Evolutionary conservation across 1,284 basidiomycete genomes (phyloP), one percentile per base, ranked within the genome.

Genomic region (Rhizoctonia solani): DNA sequence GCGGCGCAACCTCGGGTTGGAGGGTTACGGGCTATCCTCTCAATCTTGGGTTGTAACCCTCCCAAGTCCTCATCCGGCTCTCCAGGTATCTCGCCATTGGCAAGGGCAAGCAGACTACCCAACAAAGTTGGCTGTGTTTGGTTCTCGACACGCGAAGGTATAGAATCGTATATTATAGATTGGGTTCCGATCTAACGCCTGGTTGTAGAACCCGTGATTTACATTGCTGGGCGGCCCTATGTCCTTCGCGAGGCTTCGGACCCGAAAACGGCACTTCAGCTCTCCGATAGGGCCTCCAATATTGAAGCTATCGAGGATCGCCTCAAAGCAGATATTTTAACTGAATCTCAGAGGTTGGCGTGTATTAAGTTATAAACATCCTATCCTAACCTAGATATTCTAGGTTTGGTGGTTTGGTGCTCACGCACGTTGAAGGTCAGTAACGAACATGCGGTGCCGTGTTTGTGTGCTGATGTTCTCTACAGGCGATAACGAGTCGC

Each of bases 1-100:
- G 90, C 89, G 5, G 97, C 97, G 1, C 97, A 99, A 76, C 97
- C 97, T 13, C 93, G 95, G 3, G 87, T 93, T 0, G 89, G 95
- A 70, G 97, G 97, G 19, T 82, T 99, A 14, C 85, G 93, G 68
- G 95, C 94, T 0, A 93, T 99, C 59, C 81, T 99, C 3, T 93
- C 93, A 23, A 84, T 96, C 4, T 83, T 99, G 4, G 83, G 88
- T 27, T 93, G 90, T 74, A 83, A 89, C 53, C 92, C 91, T 1
- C 11, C 75, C 76, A 6, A 82, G 87, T 71, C 61, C 27, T 54
- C 68, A 30, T 32, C 56, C 54, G 41, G 58, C 63, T 70, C 53
- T 29, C 69, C 67, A 32, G 68, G 27, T 25, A 46, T 52, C 34
- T 70, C 54, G 41, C 68, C 67, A 32, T 56, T 59, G 16, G 67